Percentiles rank a stretch among this genome's conserved stretches.
These are phyloP conservation scores for Pezicula neosporulosa DNA, from an alignment of 2,329 filamentous ascomycete species.

Conservation along the genomic window DNA sequence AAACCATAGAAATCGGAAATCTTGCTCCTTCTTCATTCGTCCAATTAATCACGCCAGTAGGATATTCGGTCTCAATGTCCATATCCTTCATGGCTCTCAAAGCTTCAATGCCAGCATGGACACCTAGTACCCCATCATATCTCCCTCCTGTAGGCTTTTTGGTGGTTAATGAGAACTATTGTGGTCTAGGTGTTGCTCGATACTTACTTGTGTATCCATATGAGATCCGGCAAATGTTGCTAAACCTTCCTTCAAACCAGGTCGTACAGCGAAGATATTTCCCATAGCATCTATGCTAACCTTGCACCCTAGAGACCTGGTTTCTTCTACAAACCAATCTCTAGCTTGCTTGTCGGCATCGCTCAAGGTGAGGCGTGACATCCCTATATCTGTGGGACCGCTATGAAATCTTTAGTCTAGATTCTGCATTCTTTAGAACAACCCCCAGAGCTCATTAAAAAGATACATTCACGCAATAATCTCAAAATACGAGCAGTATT, in stretches of 20 bases:
- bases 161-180: conserved; percentile 65
- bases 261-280: conserved; percentile 73
- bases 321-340: conserved; percentile 71
- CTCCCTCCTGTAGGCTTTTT: conserved; percentile 60
- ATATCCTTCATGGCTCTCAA: conserved; percentile 65
- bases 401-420: conserved; percentile 26
- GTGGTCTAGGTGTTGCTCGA: conserved; percentile 32
- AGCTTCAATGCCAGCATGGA: conserved; percentile 71
- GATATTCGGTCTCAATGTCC: conserved; percentile 61
- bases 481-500: no score
- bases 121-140: conserved; percentile 76
- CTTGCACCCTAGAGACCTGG: conserved; percentile 59
- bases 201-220: conserved; percentile 52
- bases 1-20: conserved; percentile 72
- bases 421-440: background rate
- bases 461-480: no score
- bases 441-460: background rate
- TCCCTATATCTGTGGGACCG: conserved; percentile 63
- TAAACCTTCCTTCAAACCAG: conserved; percentile 55
- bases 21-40: conserved; percentile 77
- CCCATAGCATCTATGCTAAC: conserved; percentile 73
- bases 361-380: conserved; percentile 70
- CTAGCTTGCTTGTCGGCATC: conserved; percentile 69
- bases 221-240: conserved; percentile 71
- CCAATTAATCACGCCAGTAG: conserved; percentile 66